Conservation (phyloP, 805 yeast genomes). For the Candida easanensis region DNA sequence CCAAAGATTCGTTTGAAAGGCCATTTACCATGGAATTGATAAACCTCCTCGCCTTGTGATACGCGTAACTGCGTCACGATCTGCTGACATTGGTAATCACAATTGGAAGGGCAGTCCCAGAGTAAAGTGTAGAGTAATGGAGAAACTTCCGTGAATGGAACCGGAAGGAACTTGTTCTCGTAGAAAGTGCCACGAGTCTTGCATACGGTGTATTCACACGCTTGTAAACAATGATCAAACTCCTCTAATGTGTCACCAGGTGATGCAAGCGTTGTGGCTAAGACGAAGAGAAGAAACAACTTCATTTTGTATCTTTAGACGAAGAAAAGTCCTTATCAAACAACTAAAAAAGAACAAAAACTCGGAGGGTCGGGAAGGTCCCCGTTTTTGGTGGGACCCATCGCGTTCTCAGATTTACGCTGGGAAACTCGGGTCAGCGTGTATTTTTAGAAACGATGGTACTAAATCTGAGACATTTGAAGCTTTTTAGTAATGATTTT, state of each 20-base stretch:
- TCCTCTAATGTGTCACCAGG: slow-evolving; percentile 16
- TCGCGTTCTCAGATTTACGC: no score
- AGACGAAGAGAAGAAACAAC: no score
- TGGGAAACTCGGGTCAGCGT: no score
- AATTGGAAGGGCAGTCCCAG: slow-evolving; percentile 78
- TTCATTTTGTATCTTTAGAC: no score
- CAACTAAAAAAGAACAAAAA: no score
- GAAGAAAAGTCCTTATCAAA: no score
- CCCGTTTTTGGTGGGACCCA: no score
- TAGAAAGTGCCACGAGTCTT: slow-evolving; percentile 5
- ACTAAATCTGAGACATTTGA: no score
- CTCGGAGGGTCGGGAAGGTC: no score
- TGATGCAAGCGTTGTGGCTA: slow-evolving; percentile 11
- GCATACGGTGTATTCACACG: slow-evolving; percentile 13
- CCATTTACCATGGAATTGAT: slow-evolving; percentile 98
- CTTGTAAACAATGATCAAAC: slow-evolving; percentile 16
- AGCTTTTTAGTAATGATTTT: no score
- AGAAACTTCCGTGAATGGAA: slow-evolving; percentile 9
- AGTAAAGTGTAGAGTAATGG: slow-evolving; percentile 38
- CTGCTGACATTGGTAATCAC: slow-evolving; percentile 93
- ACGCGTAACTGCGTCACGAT: slow-evolving; percentile 58
- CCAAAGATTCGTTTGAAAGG: slow-evolving; percentile 81
- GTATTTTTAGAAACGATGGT: no score
- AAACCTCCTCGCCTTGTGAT: slow-evolving; percentile 46
- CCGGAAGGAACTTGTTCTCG: slow-evolving; percentile 10